These are phyloP conservation scores for Crithidia sp. DNA, from an alignment of 208 protist species.

Conservation along the genomic window DNA sequence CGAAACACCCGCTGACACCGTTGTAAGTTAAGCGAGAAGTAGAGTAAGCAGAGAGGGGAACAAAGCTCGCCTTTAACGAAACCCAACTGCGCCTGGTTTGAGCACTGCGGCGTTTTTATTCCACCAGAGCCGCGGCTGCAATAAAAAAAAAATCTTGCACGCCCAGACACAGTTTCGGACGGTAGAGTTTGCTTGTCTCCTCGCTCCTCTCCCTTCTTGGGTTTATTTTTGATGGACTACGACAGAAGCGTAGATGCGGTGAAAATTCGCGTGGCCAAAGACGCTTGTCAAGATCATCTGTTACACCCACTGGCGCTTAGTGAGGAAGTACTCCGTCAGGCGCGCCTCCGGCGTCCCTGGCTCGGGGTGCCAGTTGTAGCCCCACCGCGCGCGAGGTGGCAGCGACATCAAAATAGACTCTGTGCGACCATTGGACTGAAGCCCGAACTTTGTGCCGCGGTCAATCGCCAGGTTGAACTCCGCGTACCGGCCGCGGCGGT, in stretches of 20 bases:
- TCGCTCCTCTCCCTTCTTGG: too few relatives aligned
- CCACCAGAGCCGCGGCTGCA: too few relatives aligned
- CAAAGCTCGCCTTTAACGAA: too few relatives aligned
- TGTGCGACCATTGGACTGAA: conserved; percentile 75
- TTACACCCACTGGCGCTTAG: conserved; percentile 32
- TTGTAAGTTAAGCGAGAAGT: too few relatives aligned
- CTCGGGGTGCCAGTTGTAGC: conserved; percentile 42
- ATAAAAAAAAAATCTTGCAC: too few relatives aligned
- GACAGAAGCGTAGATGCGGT: not conserved
- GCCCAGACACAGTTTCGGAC: too few relatives aligned
- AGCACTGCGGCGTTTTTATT: too few relatives aligned
- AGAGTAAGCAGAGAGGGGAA: too few relatives aligned
- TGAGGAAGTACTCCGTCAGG: conserved; percentile 44
- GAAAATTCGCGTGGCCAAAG: not conserved
- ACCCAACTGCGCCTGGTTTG: too few relatives aligned
- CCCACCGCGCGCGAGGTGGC: conserved; percentile 54
- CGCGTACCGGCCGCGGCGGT: conserved; percentile 81
- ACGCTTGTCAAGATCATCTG: not conserved
- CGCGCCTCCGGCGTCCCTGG: conserved; percentile 35
- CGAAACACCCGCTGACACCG: too few relatives aligned
- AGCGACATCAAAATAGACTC: conserved; percentile 93
- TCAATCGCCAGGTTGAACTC: conserved; percentile 82
- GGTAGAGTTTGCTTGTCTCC: too few relatives aligned
- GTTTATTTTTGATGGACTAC: not conserved
- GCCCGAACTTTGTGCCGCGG: conserved; percentile 88